Percentiles rank a stretch among this genome's conserved stretches.
Evolutionary conservation across 108 stramenopile species (phyloP).

Genomic region (Ochromonas danica): DNA sequence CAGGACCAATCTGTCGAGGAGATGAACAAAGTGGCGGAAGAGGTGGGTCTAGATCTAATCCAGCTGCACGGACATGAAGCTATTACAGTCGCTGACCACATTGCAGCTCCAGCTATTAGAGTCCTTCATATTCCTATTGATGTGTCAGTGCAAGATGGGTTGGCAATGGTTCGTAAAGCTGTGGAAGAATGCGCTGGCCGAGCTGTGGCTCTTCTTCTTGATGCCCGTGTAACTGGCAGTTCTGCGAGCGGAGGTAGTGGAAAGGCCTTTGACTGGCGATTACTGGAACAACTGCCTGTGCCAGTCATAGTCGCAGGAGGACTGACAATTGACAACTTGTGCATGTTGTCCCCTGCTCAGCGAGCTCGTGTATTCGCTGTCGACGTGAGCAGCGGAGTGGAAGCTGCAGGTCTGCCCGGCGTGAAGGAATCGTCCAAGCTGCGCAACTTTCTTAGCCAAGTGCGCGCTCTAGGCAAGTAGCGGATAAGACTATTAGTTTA

Average conservation of each 20-base stretch:
- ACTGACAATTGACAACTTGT: too few relatives aligned
- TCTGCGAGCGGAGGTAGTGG: slow-evolving; percentile 87
- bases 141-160: neutral
- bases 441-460: too few relatives aligned
- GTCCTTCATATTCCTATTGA: slow-evolving; percentile 78
- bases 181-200: neutral
- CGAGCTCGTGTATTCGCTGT: neutral
- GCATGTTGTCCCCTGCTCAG: slow-evolving; percentile 45
- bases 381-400: slow-evolving; percentile 56
- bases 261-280: slow-evolving; percentile 79
- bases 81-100: slow-evolving; percentile 67
- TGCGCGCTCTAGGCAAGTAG: too few relatives aligned
- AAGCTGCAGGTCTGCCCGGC: slow-evolving; percentile 70
- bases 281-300: slow-evolving; percentile 51
- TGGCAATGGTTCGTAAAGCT: neutral
- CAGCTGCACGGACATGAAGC: slow-evolving; percentile 95
- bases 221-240: neutral
- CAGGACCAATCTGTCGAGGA: slow-evolving; percentile 80
- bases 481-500: too few relatives aligned
- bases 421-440: too few relatives aligned
- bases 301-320: slow-evolving; percentile 98
- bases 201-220: neutral
- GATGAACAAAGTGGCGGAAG: slow-evolving; percentile 54
- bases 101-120: slow-evolving; percentile 77
- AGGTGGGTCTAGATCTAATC: slow-evolving; percentile 88